Base-by-base conservation (phyloP, 192 early-diverging fungal genomes). In the Coemansia javaensis region DNA sequence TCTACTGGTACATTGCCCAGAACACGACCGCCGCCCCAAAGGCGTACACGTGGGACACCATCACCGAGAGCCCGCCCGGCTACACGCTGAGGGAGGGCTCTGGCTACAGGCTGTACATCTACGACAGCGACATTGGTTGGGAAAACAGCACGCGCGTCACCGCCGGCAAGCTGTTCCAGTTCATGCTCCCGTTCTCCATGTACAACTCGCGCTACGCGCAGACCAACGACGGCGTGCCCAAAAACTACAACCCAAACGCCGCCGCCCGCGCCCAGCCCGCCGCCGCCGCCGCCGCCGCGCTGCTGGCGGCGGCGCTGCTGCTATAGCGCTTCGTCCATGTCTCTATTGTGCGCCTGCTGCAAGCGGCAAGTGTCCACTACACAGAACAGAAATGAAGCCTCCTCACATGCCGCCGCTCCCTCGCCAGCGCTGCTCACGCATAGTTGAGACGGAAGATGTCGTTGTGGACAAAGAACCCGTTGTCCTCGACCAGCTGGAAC, bases 391-490 rank as follows among this genome's bases (percentile, higher is more conserved):
- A 12, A 21, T 7, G 15, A 44, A 16, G 32, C 7, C 9, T 16
- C 3, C 28, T 32, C 5, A n/a, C n/a, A n/a, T n/a, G n/a, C n/a
- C n/a, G n/a, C n/a, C n/a, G n/a, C n/a, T n/a, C n/a, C n/a, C n/a
- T n/a, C 42, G 28, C 7, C 9, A 5, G 5, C 24, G 14, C 13
- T 30, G 41, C 21, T 51, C 47, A 75, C 30, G 75, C 83, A 27
- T 89, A 90, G 66, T 83, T 81, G 27, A 91, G 78, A 42, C 87
- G 85, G 80, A 91, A 91, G 24, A 91, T 70, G 51, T 89, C 87
- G 74, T 97, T 94, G 73, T 71, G 88, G 40, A 97, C 75, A 64
- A 83, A 95, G 79, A 78, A 94, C 11, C 64, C 56, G 47, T 50
- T 50, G 7, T 94, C 86, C 18, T 85, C 79, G 44, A 89, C 80